Evolutionary conservation across 306 rosid genomes (phyloP).

Genomic region (Medicago ruthenica): DNA sequence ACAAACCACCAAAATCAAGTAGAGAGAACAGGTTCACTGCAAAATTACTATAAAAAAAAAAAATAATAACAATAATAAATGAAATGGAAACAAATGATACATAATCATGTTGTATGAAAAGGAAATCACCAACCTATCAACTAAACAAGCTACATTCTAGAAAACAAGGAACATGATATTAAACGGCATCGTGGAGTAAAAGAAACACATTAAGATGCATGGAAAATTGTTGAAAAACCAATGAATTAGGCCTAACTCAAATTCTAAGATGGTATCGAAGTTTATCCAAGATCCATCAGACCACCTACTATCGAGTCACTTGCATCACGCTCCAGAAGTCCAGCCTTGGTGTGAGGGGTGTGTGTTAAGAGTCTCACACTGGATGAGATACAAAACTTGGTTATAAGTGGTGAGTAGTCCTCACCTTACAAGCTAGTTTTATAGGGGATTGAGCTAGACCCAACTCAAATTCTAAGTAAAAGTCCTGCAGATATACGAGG

Average conservation of each 20-base stretch:
- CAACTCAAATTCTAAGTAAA: not conserved
- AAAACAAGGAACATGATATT: too few species aligned
- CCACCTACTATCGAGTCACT: not conserved
- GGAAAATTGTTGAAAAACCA: not conserved
- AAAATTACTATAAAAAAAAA: conserved; percentile 14
- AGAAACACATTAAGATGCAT: conserved; percentile 10
- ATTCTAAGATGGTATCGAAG: not conserved
- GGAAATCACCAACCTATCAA: conserved; percentile 4
- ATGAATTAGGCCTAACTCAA: not conserved
- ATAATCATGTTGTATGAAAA: conserved; percentile 21
- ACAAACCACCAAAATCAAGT: conserved; percentile 35
- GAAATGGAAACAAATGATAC: conserved; percentile 24
- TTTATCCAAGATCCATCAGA: not conserved
- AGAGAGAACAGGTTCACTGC: conserved; percentile 18
- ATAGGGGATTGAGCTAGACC: not conserved
- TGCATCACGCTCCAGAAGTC: not conserved
- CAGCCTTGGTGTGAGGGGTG: not conserved
- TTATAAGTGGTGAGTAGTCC: not conserved
- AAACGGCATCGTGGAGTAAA: not conserved
- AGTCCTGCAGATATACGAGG: not conserved
- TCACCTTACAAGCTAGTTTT: not conserved
- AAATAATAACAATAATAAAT: not conserved
- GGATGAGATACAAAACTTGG: not conserved
- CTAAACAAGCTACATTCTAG: not conserved
- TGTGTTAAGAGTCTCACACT: not conserved